A percentile compares a stretch with the other conserved stretches of the same genome.
Evolutionary conservation across 768 basidiomycete species (phyloP).

Genomic region (Termitomyces sp.): DNA sequence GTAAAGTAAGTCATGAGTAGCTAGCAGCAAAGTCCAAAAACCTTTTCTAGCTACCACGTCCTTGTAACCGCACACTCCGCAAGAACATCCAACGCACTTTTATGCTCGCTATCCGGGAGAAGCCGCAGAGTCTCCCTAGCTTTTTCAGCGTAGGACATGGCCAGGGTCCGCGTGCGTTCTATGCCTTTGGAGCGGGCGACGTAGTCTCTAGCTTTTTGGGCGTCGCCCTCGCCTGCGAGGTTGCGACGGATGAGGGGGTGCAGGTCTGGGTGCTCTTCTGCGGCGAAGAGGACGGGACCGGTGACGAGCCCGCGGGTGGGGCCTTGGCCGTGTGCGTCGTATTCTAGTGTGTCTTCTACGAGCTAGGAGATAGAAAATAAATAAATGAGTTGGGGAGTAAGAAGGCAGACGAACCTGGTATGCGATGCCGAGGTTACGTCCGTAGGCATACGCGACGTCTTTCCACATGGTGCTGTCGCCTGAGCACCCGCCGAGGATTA

Average conservation of each 20-base stretch:
- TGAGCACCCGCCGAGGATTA: slow-evolving; percentile 79
- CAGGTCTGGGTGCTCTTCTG: slow-evolving; percentile 78
- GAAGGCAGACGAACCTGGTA: slow-evolving; percentile 27
- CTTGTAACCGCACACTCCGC: slow-evolving; percentile 67
- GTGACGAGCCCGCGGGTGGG: slow-evolving; percentile 51
- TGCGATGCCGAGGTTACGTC: slow-evolving; percentile 88
- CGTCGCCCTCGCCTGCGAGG: slow-evolving; percentile 76
- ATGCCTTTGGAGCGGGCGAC: slow-evolving; percentile 73
- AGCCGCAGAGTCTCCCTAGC: slow-evolving; percentile 67
- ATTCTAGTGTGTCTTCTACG: slow-evolving; percentile 81
- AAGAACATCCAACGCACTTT: slow-evolving; percentile 69
- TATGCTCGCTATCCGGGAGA: slow-evolving; percentile 82
- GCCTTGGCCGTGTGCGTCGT: slow-evolving; percentile 42
- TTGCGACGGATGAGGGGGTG: slow-evolving; percentile 76
- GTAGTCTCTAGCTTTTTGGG: slow-evolving; percentile 58
- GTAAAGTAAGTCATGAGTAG: too few relatives aligned
- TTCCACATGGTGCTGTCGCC: slow-evolving; percentile 76
- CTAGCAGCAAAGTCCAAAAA: too few relatives aligned
- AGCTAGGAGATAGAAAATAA: slow-evolving; percentile 50
- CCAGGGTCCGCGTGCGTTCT: slow-evolving; percentile 76
- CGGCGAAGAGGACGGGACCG: slow-evolving; percentile 83
- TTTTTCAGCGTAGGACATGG: slow-evolving; percentile 69
- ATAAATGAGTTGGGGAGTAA: not conserved
- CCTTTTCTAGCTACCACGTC: slow-evolving; percentile 38
- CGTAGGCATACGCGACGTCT: slow-evolving; percentile 89